Evolutionary conservation across 75 land plant genomes (phyloP), one percentile per base, ranked within the genome.

Genomic region (Selaginella moellendorffii): DNA sequence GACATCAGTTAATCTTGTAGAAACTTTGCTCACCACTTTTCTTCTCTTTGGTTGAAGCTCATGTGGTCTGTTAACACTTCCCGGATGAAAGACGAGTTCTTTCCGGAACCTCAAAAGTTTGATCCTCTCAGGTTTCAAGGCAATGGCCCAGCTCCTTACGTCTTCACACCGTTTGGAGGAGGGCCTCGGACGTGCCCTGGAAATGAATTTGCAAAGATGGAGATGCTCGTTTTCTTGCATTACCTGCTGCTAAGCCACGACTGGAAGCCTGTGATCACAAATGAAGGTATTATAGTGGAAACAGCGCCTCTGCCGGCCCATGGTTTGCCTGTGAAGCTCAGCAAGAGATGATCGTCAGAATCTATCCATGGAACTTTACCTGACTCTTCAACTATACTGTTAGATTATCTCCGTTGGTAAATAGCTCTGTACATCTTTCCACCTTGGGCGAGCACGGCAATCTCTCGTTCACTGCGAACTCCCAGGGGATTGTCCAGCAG

Each of bases 401-500:
- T n/a, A n/a, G n/a, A n/a, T n/a, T n/a, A n/a, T n/a, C n/a, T n/a
- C n/a, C n/a, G n/a, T 30, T 65, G 53, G 63, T 83, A 90, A 72
- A 90, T 14, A 29, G 79, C 65, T 75, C 96, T 65, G 64, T 83
- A 90, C 36, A 90, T 78, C 60, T 69, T 73, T 73, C 90, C 84
- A 31, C 93, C 84, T 73, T 81, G 78, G 54, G 76, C 73, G 28
- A 84, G 78, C 10, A 87, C 97, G 74, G 84, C 91, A 17, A 91
- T 81, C 74, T 91, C 97, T 62, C 97, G 68, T 74, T 92, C 97
- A 1, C 86, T 84, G 54, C 84, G 73, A 72, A 88, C 74, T 0
- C 84, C 86, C 75, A 92, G 66, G 9, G 89, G 95, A 59, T 85
- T 88, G 2, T 69, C 67, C 61, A 88, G 65, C 25, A 92, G 54